These are phyloP conservation scores for Amanita molliuscula DNA, from an alignment of 768 basidiomycete genomes.

Conservation along the genomic window DNA sequence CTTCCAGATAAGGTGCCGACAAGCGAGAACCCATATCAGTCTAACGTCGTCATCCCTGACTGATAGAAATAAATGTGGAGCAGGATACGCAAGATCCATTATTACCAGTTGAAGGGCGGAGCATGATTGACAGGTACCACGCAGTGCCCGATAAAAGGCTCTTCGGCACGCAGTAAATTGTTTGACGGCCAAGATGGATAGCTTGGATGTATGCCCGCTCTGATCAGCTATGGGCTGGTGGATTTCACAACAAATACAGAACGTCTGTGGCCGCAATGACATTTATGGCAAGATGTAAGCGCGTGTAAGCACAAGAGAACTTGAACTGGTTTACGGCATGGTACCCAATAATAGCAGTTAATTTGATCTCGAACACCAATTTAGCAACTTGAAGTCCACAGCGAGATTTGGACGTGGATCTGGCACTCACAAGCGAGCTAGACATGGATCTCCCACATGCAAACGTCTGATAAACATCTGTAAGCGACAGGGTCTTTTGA, in stretches of 20 bases:
- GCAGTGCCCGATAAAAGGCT: neutral
- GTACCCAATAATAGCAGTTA: neutral
- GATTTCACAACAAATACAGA: too few species aligned
- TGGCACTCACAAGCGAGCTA: too few species aligned
- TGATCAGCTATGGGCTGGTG: too few species aligned
- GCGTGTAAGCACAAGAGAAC: neutral
- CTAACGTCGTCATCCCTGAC: neutral
- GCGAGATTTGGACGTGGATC: neutral
- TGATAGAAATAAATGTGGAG: neutral
- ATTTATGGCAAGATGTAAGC: too few species aligned
- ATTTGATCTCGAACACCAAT: neutral
- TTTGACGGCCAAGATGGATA: too few species aligned
- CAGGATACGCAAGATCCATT: neutral
- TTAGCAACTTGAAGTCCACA: neutral
- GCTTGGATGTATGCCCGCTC: too few species aligned
- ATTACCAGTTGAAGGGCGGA: neutral
- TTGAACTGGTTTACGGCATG: neutral
- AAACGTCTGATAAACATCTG: too few species aligned
- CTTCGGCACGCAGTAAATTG: neutral
- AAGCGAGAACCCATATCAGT: neutral
- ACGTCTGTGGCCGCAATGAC: too few species aligned
- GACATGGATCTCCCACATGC: too few species aligned
- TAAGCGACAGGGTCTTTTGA: neutral
- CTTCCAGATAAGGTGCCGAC: neutral
- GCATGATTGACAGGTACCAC: neutral